These are phyloP conservation scores for Leishmania tropica DNA, from an alignment of 208 protist genomes.

Conservation along the genomic window DNA sequence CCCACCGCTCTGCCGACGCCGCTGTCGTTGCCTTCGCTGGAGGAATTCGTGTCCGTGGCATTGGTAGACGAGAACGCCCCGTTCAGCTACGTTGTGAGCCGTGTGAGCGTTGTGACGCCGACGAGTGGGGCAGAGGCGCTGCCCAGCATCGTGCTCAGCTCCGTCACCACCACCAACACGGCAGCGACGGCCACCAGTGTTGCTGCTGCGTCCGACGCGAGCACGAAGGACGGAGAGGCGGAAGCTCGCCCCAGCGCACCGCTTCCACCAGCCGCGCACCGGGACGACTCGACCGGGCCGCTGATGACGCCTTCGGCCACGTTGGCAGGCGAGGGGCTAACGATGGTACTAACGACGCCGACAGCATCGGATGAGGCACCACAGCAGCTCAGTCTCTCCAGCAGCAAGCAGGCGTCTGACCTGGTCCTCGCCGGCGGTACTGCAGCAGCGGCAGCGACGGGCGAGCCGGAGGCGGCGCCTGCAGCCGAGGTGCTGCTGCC, in stretches of 20 bases:
- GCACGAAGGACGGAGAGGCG: not conserved
- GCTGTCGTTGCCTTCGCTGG: constrained; percentile 49
- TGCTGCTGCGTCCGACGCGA: not conserved
- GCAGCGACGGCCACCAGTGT: not conserved
- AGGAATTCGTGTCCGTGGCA: constrained; percentile 68
- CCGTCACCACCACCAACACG: not conserved
- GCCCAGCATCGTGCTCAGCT: constrained; percentile 20
- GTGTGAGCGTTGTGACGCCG: constrained; percentile 57
- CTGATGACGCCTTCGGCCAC: not conserved
- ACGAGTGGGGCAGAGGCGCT: constrained; percentile 32
- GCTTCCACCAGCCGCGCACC: not conserved
- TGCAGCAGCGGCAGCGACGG: not conserved
- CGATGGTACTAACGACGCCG: not conserved
- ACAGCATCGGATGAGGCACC: not conserved
- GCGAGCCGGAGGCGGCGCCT: not conserved
- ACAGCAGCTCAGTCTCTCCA: not conserved
- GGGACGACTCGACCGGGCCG: not conserved
- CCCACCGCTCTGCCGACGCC: not conserved
- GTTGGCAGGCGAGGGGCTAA: not conserved
- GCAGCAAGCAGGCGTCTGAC: not conserved
- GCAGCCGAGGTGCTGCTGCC: not conserved
- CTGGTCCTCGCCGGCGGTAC: not conserved
- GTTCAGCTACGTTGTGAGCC: constrained; percentile 56
- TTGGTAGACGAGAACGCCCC: constrained; percentile 79
- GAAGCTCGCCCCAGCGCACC: not conserved